Percentiles rank a stretch among this genome's conserved stretches.
phyloP scores from a whole-genome alignment of 805 yeast genomes.

The Candida mattraensis region DNA sequence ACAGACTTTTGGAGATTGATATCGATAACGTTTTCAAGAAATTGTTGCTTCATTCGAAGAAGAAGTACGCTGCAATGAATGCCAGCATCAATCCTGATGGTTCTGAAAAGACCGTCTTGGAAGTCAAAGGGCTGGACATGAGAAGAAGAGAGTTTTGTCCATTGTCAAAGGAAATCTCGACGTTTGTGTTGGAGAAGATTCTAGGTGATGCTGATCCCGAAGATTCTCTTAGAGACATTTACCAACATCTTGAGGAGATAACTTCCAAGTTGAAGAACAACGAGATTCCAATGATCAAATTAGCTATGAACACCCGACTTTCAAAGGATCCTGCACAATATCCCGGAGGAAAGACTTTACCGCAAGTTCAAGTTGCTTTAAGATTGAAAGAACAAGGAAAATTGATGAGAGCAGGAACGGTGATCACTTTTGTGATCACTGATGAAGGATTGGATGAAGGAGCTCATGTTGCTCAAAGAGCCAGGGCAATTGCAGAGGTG shows the following conservation, averaged over 20 bases:
- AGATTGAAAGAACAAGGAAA: constrained; percentile 81
- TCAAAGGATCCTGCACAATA: constrained; percentile 88
- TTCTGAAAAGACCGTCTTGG: constrained; percentile 58
- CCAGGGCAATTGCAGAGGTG: constrained; percentile 78
- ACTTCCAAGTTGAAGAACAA: constrained; percentile 56
- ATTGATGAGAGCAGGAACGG: constrained; percentile 83
- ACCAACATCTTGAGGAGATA: constrained; percentile 65
- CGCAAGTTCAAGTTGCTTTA: constrained; percentile 84
- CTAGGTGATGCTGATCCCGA: constrained; percentile 76
- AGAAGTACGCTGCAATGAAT: constrained; percentile 94
- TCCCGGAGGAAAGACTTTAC: constrained; percentile 81
- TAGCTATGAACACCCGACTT: constrained; percentile 79
- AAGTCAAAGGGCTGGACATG: constrained; percentile 97
- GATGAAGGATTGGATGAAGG: constrained; percentile 37
- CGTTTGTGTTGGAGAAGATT: constrained; percentile 67
- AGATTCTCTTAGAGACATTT: constrained; percentile 68
- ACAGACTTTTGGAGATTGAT: constrained; percentile 85
- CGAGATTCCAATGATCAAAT: constrained; percentile 64
- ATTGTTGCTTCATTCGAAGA: constrained; percentile 86
- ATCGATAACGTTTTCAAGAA: constrained; percentile 90
- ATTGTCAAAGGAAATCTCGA: constrained; percentile 83
- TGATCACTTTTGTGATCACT: constrained; percentile 82
- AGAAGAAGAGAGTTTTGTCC: constrained; percentile 95
- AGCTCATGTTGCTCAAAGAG: constrained; percentile 68
- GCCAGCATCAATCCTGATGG: constrained; percentile 47